Evolutionary conservation across 345 rosid species (phyloP).

Genomic region (Microthlaspi erraticum): DNA sequence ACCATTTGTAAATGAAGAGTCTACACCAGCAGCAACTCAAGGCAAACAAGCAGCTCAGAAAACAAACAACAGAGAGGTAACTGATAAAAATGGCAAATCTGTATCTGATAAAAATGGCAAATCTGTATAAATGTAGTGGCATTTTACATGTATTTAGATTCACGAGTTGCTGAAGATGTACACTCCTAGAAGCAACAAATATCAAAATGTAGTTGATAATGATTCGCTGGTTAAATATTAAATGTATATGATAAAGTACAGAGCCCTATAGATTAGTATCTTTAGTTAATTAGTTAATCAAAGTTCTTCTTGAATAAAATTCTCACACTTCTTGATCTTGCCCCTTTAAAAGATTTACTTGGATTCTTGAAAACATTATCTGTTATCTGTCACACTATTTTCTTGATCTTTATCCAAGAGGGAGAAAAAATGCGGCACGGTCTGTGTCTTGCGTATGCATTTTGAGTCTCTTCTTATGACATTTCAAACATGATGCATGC

Average conservation of each 20-base stretch:
- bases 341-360: not conserved
- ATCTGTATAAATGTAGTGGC: conserved; percentile 30
- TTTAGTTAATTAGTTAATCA: conserved; percentile 11
- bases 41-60: conserved; percentile 47
- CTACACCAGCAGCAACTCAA: conserved; percentile 46
- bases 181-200: conserved; percentile 17
- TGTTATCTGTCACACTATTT: not conserved
- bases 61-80: conserved; percentile 44
- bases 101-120: conserved; percentile 33
- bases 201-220: conserved; percentile 23
- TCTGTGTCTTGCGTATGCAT: conserved; percentile 34
- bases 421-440: conserved; percentile 20
- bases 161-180: conserved; percentile 17
- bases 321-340: not conserved
- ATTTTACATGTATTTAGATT: conserved; percentile 26
- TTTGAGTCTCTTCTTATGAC: conserved; percentile 16
- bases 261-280: conserved; percentile 9
- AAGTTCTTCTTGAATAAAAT: not conserved
- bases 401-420: conserved; percentile 33
- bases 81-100: conserved; percentile 31
- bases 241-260: conserved; percentile 38
- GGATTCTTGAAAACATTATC: conserved; percentile 4
- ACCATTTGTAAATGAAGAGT: conserved; percentile 61
- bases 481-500: conserved; percentile 42
- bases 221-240: conserved; percentile 13